Percentiles rank a stretch among this genome's conserved stretches.
Evolutionary conservation across 768 basidiomycete species (phyloP).

Genomic region (Pholiota microspora): DNA sequence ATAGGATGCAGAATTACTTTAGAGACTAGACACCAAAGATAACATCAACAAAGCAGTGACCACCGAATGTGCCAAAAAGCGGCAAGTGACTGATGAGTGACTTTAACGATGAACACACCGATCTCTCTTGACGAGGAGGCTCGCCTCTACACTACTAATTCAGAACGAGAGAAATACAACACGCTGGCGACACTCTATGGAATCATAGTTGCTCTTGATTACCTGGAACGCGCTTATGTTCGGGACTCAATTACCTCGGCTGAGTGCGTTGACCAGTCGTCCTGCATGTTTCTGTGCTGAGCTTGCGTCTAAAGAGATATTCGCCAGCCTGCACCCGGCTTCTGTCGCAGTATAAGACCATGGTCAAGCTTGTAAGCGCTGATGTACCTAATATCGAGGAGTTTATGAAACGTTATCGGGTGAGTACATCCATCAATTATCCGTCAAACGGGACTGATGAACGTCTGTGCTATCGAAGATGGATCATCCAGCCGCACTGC

Average conservation of each 20-base stretch:
- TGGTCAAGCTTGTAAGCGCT: conserved; percentile 92
- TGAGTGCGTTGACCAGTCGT: conserved; percentile 60
- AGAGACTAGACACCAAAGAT: no score
- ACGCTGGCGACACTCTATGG: conserved; percentile 88
- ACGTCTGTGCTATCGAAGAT: conserved; percentile 18
- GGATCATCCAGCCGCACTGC: conserved; percentile 81
- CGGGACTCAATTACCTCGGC: conserved; percentile 87
- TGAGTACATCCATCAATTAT: conserved; percentile 31
- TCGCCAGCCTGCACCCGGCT: conserved; percentile 93
- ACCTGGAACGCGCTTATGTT: conserved; percentile 93
- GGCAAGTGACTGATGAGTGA: neutral
- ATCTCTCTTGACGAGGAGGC: conserved; percentile 83
- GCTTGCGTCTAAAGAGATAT: conserved; percentile 64
- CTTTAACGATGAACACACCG: conserved; percentile 12
- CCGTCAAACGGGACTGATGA: neutral
- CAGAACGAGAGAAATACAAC: conserved; percentile 87
- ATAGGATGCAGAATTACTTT: no score
- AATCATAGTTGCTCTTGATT: conserved; percentile 89
- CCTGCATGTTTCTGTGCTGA: conserved; percentile 19
- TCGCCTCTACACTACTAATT: conserved; percentile 81
- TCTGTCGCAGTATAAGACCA: conserved; percentile 96
- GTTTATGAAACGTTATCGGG: conserved; percentile 89
- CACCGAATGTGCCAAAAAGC: no score
- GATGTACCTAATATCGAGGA: conserved; percentile 83
- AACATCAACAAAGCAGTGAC: neutral